phyloP scores from a whole-genome alignment of 2,329 filamentous ascomycete species.

The Ascochyta pisi region DNA sequence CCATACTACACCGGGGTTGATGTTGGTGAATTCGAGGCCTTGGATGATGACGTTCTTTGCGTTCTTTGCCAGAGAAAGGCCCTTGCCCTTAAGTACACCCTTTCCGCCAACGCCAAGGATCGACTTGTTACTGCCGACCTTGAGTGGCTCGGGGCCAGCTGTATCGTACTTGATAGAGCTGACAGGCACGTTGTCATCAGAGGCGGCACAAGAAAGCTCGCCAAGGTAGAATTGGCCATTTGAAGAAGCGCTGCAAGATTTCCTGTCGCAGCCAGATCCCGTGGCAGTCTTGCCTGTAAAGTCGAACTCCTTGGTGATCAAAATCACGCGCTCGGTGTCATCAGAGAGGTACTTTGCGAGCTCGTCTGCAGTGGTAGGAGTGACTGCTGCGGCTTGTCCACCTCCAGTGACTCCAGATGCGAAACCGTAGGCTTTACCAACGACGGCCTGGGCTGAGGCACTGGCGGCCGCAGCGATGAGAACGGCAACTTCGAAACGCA shows the following conservation, averaged over 20 bases:
- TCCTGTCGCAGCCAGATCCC: constrained; percentile 31
- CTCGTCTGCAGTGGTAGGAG: constrained; percentile 30
- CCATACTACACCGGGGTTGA: constrained; percentile 51
- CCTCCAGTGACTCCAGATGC: constrained; percentile 34
- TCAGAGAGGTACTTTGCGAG: constrained; percentile 31
- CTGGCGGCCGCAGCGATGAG: constrained; percentile 25
- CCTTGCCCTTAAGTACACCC: constrained; percentile 53
- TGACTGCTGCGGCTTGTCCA: constrained; percentile 30
- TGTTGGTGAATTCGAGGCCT: constrained; percentile 48
- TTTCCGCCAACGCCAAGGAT: constrained; percentile 51
- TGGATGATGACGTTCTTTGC: constrained; percentile 50
- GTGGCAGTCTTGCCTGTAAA: constrained; percentile 33
- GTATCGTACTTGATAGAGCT: constrained; percentile 45
- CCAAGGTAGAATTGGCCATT: constrained; percentile 32
- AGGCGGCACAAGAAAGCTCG: constrained; percentile 27
- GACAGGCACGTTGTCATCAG: constrained; percentile 25
- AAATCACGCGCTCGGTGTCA: constrained; percentile 28
- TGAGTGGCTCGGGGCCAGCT: constrained; percentile 38
- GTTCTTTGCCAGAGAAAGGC: constrained; percentile 45
- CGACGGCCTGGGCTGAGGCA: constrained; percentile 30
- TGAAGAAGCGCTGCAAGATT: constrained; percentile 19
- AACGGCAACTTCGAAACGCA: constrained; percentile 29
- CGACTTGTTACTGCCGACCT: constrained; percentile 52
- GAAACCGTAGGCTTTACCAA: constrained; percentile 35
- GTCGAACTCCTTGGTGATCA: constrained; percentile 33